Conservation (phyloP, 768 basidiomycete species). For the Rhizopogon rudus region DNA sequence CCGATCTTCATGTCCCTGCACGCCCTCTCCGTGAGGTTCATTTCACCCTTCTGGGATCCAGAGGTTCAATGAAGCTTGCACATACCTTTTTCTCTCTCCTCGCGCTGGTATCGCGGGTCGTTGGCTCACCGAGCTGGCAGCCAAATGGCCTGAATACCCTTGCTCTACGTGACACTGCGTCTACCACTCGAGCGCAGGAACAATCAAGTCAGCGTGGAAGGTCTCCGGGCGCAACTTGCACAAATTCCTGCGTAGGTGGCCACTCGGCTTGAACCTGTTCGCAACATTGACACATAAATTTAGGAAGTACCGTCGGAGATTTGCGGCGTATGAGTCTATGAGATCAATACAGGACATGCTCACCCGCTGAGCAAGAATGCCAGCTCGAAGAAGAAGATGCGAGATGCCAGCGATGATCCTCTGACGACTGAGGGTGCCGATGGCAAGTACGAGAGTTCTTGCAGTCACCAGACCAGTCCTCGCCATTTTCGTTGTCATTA, state of each 20-base stretch:
- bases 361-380: too few relatives aligned
- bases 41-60: neutral
- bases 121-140: conserved; percentile 3
- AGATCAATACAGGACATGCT: too few relatives aligned
- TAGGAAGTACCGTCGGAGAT: too few relatives aligned
- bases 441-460: conserved; percentile 10
- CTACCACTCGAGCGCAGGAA: conserved; percentile 19
- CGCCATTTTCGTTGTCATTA: too few relatives aligned
- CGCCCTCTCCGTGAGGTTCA: neutral
- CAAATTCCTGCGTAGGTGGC: too few relatives aligned
- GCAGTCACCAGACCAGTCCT: too few relatives aligned
- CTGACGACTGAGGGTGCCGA: too few relatives aligned
- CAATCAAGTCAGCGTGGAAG: neutral
- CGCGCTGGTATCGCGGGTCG: conserved; percentile 11
- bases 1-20: neutral
- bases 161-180: conserved; percentile 6
- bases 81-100: conserved; percentile 10
- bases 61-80: conserved; percentile 14
- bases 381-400: too few relatives aligned
- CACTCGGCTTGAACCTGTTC: too few relatives aligned
- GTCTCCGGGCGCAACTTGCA: conserved; percentile 12
- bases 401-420: too few relatives aligned
- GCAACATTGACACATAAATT: too few relatives aligned
- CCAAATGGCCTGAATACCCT: neutral
- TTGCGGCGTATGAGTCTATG: too few relatives aligned